phyloP scores from a whole-genome alignment of 495 filamentous ascomycete species.

The Darksidea phi region DNA sequence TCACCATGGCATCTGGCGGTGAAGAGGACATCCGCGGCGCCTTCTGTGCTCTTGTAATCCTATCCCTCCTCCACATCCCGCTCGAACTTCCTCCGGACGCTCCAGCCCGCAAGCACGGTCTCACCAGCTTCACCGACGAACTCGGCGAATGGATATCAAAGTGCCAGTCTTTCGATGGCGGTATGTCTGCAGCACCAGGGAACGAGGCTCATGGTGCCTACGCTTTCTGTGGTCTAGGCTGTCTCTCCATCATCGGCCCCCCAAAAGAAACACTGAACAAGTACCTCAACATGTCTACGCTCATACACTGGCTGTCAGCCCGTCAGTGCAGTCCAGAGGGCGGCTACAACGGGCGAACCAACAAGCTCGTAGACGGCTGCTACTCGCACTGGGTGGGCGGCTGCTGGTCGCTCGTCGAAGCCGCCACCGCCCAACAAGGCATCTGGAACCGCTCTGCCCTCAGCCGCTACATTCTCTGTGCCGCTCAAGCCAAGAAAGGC shows the following conservation, averaged over 20 bases:
- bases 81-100: constrained; percentile 68
- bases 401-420: constrained; percentile 88
- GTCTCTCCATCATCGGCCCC: constrained; percentile 75
- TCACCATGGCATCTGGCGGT: constrained; percentile 73
- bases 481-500: constrained; percentile 75
- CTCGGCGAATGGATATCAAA: constrained; percentile 75
- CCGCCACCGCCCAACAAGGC: constrained; percentile 56
- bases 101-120: constrained; percentile 50
- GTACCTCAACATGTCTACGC: constrained; percentile 73
- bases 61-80: constrained; percentile 80
- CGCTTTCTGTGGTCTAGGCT: constrained; percentile 90
- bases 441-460: constrained; percentile 83
- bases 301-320: constrained; percentile 83
- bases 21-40: constrained; percentile 93
- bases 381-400: constrained; percentile 97
- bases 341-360: constrained; percentile 88
- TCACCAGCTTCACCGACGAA: constrained; percentile 59
- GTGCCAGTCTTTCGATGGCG: constrained; percentile 92
- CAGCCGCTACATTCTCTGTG: constrained; percentile 80
- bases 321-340: constrained; percentile 91
- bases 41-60: constrained; percentile 81
- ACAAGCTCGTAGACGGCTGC: constrained; percentile 96
- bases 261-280: constrained; percentile 67
- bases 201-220: constrained; percentile 95
- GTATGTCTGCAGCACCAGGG: constrained; percentile 76